Base-by-base conservation (phyloP, 2,329 filamentous ascomycete genomes). In the Botrytis sinoallii region DNA sequence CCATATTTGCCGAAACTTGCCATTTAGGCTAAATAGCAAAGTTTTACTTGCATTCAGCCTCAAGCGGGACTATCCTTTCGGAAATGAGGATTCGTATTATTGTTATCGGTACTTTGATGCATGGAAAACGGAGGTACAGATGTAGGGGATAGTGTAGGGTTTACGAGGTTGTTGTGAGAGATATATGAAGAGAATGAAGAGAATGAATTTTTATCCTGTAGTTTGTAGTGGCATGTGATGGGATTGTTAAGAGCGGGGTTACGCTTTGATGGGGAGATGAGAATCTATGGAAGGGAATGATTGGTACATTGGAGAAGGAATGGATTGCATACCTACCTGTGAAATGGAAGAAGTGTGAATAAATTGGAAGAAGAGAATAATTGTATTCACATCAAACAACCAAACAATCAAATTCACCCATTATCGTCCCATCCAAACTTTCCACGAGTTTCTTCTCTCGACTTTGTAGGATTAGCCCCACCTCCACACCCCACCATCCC, bases 1-100 rank as follows among this genome's bases (percentile, higher is more conserved):
- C 22, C 0, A 57, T 9, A 14, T 29, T 40, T 20, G 6, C 66
- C 66, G 48, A 42, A 16, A 7, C 22, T 32, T 42, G 1, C 48
- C 48, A 42, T 67, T 57, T 68, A 68, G 66, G 66, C 66, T 68
- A 32, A 57, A 68, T 9, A 38, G 12, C 22, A 68, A 42, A 22
- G 2, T 16, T 38, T 35, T 40, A 25, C 42, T 35, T 35, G 29
- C 20, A 66, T 66, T 48, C 29, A 66, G 63, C 63, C 63, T 66
- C 29, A 66, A 48, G 65, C 46, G 65, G 46, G 64, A 20, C 32
- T 12, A 3, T n/a, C 8, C 25, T 67, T 25, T 35, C 63, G 32
- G 64, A 67, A 48, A 48, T 32, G 44, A 40, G 32, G 3, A 10
- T n/a, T 48, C 12, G 32, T 66, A 48, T 22, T 10, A 22, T 46